Base-by-base conservation (phyloP, 176 grass and related monocot species). In the Aegilops longissima region DNA sequence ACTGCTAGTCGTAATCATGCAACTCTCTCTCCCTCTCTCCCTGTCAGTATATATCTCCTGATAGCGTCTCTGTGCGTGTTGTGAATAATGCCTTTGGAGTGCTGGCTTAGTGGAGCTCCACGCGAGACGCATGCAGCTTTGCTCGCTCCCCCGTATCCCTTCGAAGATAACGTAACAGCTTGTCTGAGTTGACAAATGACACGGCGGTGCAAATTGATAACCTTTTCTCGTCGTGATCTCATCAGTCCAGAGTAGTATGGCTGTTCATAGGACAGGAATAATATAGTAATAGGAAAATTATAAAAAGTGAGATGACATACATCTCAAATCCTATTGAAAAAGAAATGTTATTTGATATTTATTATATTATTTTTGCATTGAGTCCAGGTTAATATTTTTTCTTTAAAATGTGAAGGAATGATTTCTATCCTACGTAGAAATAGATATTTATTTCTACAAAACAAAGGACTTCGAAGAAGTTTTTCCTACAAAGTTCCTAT, bases 1-100 rank as follows among this genome's bases (percentile, higher is more conserved):
- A 87, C 84, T 87, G 56, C 23, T 61, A 68, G 77, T 76, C 44
- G 27, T 83, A 88, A 83, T 88, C 71, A 76, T 88, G 65, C 8
- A 59, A 12, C 14, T 5, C 36, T 18, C 67, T 24, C 36, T 77
- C 36, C 35, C 74, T 77, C 56, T 1, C 12, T 29, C 0, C 14
- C 3, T 6, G 1, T 2, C 20, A 17, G 42, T 75, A 42, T 17
- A 67, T 3, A 67, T 31, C 7, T 25, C 3, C 62, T 0, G 12
- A 29, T 67, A 72, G 34, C 9, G 10, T 34, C 74, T 12, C 14
- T 78, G 75, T 35, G 45, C 27, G 9, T 54, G n/a, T 36, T 36
- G 6, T 24, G 52, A 36, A 78, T 78, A 35, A 36, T 78, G 30
- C 30, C 51, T 36, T 78, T 62, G 11, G 76, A 54, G 38, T 42